phyloP scores from a whole-genome alignment of 495 filamentous ascomycete genomes.

The Aspergillus leporis region DNA sequence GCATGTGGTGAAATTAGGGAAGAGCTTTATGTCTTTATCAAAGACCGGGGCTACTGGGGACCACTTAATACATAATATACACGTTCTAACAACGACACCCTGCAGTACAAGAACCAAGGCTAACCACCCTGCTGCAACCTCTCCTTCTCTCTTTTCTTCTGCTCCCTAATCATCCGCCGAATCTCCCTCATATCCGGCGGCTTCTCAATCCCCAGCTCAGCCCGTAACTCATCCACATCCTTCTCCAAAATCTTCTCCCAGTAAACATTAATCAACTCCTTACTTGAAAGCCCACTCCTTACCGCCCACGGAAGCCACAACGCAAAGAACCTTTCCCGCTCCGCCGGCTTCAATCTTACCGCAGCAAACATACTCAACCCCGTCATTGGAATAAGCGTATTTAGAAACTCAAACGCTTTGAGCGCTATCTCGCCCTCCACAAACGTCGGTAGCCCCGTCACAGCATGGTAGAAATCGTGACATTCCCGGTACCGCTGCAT shows the following conservation, averaged over 20 bases:
- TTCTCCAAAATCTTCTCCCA: conserved; percentile 95
- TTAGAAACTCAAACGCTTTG: conserved; percentile 95
- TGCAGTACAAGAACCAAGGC: neutral
- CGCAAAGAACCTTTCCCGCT: conserved; percentile 69
- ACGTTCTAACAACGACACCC: neutral
- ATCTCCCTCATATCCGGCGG: conserved; percentile 88
- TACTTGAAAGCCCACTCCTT: conserved; percentile 69
- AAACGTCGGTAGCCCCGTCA: conserved; percentile 89
- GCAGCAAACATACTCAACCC: conserved; percentile 74
- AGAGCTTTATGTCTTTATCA: neutral
- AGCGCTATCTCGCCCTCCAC: conserved; percentile 92
- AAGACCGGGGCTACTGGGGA: neutral
- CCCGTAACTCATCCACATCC: conserved; percentile 74
- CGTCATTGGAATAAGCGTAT: conserved; percentile 93
- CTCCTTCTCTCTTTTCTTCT: conserved; percentile 66
- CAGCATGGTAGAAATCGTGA: conserved; percentile 97
- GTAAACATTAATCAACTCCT: conserved; percentile 93
- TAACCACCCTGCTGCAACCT: conserved; percentile 34
- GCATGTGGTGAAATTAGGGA: neutral
- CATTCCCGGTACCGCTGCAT: conserved; percentile 98
- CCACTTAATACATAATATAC: conserved; percentile 17
- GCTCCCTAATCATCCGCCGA: conserved; percentile 65
- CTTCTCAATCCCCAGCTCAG: conserved; percentile 75
- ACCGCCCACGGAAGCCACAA: conserved; percentile 91
- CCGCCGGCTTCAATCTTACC: conserved; percentile 70